A percentile compares a stretch with the other conserved stretches of the same genome.
phyloP scores from a whole-genome alignment of 208 protist genomes.

The Leishmania martiniquensis region DNA sequence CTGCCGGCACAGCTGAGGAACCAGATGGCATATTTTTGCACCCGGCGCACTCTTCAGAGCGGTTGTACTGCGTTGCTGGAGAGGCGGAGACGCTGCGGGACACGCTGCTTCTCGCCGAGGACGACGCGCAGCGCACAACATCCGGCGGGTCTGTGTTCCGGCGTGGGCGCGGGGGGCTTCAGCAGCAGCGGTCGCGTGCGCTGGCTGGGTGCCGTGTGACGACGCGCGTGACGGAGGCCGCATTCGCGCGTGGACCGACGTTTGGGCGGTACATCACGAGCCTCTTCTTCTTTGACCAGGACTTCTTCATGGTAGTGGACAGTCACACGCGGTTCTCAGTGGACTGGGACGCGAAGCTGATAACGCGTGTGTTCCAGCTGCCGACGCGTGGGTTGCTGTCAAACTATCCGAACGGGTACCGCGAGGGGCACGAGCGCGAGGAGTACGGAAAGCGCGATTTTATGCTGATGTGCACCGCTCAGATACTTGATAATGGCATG shows the following conservation, averaged over 20 bases:
- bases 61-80: constrained; percentile 40
- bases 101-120: constrained; percentile 20
- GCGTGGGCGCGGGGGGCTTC: constrained; percentile 36
- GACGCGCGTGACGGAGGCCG: constrained; percentile 41
- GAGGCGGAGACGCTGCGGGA: constrained; percentile 42
- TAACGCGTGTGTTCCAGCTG: constrained; percentile 61
- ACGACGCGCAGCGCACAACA: constrained; percentile 15
- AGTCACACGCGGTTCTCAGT: constrained; percentile 80
- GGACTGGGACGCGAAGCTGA: constrained; percentile 81
- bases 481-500: constrained; percentile 63
- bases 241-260: constrained; percentile 72
- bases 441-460: constrained; percentile 46
- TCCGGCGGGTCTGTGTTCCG: constrained; percentile 24
- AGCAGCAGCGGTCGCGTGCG: constrained; percentile 36
- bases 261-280: constrained; percentile 81
- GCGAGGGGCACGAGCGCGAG: constrained; percentile 37
- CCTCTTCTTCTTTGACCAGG: constrained; percentile 77
- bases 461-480: constrained; percentile 78
- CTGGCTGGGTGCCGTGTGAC: constrained; percentile 66
- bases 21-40: constrained; percentile 33
- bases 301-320: constrained; percentile 91
- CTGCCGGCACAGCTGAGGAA: neutral
- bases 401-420: constrained; percentile 84
- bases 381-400: constrained; percentile 73
- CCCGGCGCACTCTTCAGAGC: constrained; percentile 28